Percentiles rank a stretch among this genome's conserved stretches.
These are phyloP conservation scores for Dendrothele bispora DNA, from an alignment of 768 basidiomycete genomes.

Conservation along the genomic window DNA sequence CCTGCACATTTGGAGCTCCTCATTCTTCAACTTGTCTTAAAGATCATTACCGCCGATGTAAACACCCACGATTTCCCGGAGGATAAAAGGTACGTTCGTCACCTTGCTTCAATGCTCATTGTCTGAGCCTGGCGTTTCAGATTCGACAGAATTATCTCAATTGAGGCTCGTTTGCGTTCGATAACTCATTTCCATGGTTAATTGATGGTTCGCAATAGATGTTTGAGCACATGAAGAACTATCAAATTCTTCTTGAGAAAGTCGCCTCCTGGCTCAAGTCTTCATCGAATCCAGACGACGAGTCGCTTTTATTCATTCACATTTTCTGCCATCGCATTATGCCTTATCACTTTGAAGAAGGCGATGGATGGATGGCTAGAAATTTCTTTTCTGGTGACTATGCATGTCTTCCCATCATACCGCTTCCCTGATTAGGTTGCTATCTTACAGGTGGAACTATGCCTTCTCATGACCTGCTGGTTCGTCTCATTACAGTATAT, in stretches of 20 bases:
- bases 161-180: constrained; percentile 52
- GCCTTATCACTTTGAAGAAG: constrained; percentile 69
- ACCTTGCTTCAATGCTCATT: background rate
- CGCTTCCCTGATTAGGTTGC: background rate
- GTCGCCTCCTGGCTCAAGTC: constrained; percentile 58
- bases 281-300: constrained; percentile 22
- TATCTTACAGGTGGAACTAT: constrained; percentile 58
- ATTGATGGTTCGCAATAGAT: constrained; percentile 38
- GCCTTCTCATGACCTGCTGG: constrained; percentile 65
- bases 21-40: background rate
- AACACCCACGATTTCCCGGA: constrained; percentile 59
- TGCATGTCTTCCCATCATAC: background rate
- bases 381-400: constrained; percentile 63
- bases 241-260: constrained; percentile 59
- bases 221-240: constrained; percentile 82
- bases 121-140: constrained; percentile 18
- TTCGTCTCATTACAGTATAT: constrained; percentile 13
- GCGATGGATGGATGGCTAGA: constrained; percentile 69
- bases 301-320: constrained; percentile 64
- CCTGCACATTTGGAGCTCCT: background rate
- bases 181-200: background rate
- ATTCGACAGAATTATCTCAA: constrained; percentile 70
- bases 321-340: constrained; percentile 66
- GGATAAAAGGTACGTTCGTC: constrained; percentile 36
- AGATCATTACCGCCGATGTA: constrained; percentile 72